Percentiles rank a stretch among this genome's conserved stretches.
Evolutionary conservation across 2,329 filamentous ascomycete genomes (phyloP).

Genomic region (Ceratocystis eucalypticola): DNA sequence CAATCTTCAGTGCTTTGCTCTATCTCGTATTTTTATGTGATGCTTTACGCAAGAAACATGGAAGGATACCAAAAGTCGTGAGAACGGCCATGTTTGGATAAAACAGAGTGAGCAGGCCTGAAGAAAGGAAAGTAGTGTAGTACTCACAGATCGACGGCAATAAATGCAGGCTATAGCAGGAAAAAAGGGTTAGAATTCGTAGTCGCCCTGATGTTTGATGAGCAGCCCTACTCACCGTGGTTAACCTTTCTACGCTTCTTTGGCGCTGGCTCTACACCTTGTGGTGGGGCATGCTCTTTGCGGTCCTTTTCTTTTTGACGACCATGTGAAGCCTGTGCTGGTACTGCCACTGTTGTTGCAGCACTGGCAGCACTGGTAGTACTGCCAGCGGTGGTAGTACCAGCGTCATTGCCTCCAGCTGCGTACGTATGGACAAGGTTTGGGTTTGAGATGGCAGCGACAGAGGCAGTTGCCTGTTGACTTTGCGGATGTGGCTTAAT

Average conservation of each 20-base stretch:
- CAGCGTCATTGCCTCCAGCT: neutral
- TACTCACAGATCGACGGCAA: conserved; percentile 78
- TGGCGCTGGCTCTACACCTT: conserved; percentile 27
- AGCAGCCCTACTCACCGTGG: conserved; percentile 49
- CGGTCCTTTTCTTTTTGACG: conserved; percentile 11
- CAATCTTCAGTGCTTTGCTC: neutral
- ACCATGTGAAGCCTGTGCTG: neutral
- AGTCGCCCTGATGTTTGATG: conserved; percentile 17
- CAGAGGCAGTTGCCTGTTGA: neutral
- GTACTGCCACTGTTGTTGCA: neutral
- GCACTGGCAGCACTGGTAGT: neutral
- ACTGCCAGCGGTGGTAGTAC: neutral
- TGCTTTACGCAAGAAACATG: neutral
- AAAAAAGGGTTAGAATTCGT: conserved; percentile 23
- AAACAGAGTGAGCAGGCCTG: neutral
- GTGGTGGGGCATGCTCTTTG: conserved; percentile 7
- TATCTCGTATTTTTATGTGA: neutral
- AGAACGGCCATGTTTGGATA: neutral
- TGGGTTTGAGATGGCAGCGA: neutral
- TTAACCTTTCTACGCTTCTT: conserved; percentile 84
- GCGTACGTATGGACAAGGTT: neutral
- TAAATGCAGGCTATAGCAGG: conserved; percentile 64
- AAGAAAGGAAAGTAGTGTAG: neutral
- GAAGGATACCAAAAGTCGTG: too few species aligned
- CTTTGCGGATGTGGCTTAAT: neutral